These are phyloP conservation scores for Geotrichum aggregatum DNA, from an alignment of 1,139 yeast species.

Conservation along the genomic window DNA sequence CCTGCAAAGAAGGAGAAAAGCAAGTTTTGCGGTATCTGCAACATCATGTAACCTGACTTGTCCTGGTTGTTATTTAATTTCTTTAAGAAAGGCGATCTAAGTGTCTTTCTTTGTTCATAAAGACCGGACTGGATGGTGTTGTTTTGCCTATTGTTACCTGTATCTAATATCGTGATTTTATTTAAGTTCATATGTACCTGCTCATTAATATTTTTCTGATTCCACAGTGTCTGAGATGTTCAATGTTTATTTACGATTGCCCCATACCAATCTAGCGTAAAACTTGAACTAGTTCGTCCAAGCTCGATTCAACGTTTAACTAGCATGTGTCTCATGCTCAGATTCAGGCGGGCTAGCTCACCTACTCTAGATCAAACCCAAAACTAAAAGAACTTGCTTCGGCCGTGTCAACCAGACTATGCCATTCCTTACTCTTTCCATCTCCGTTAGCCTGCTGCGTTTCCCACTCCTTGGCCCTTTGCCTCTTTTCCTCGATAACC, in stretches of 20 bases:
- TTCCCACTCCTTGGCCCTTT: constrained; percentile 5
- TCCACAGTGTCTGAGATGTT: too few relatives aligned
- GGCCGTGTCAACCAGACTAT: constrained; percentile 26
- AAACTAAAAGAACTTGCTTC: constrained; percentile 31
- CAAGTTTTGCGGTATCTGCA: constrained; percentile 27
- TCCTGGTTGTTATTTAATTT: background rate
- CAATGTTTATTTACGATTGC: background rate
- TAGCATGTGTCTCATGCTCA: too few relatives aligned
- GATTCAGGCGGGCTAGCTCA: too few relatives aligned
- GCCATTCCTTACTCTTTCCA: constrained; percentile 25
- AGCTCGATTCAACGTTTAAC: too few relatives aligned
- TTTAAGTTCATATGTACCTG: too few relatives aligned
- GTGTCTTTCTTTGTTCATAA: background rate
- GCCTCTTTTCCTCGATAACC: constrained; percentile 18
- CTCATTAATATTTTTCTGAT: too few relatives aligned
- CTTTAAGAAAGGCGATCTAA: background rate
- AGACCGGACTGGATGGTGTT: too few relatives aligned
- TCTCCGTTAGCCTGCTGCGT: constrained; percentile 13
- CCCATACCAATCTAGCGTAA: too few relatives aligned
- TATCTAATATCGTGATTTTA: too few relatives aligned
- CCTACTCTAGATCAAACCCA: constrained; percentile 27
- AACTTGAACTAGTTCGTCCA: too few relatives aligned
- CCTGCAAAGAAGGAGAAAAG: constrained; percentile 20
- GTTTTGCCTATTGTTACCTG: too few relatives aligned
- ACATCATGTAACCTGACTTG: constrained; percentile 22